Conservation (phyloP, 495 filamentous ascomycete genomes). For the Aspergillus haitiensis region DNA sequence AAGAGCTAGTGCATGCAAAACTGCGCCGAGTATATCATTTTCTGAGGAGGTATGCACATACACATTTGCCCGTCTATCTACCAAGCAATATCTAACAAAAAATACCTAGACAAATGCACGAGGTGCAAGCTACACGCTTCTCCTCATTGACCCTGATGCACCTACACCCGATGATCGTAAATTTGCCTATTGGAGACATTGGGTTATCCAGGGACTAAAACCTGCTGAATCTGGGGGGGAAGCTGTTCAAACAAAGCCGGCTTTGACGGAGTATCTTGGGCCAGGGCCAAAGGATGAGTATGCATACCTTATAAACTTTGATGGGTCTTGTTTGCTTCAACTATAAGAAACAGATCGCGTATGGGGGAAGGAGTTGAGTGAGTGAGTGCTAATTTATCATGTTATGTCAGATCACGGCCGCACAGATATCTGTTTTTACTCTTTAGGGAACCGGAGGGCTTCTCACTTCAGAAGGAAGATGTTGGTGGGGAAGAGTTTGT, state of each 20-base stretch:
- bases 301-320: neutral
- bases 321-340: too few relatives aligned
- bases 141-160: conserved; percentile 21
- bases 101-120: neutral
- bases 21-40: conserved; percentile 18
- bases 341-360: neutral
- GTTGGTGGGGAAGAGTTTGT: conserved; percentile 26
- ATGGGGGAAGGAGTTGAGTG: neutral
- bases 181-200: conserved; percentile 26
- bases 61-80: neutral
- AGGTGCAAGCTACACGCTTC: conserved; percentile 15
- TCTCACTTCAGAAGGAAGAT: conserved; percentile 17
- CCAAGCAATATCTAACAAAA: neutral
- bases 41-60: conserved; percentile 12
- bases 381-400: neutral
- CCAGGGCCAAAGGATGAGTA: conserved; percentile 27
- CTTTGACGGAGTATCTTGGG: conserved; percentile 24
- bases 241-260: neutral
- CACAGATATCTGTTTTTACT: conserved; percentile 24
- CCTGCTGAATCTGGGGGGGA: neutral
- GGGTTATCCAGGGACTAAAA: conserved; percentile 17
- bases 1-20: conserved; percentile 19
- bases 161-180: conserved; percentile 25
- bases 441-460: conserved; percentile 17
- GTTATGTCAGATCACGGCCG: conserved; percentile 10